Percentiles rank a stretch among this genome's conserved stretches.
Evolutionary conservation across 2,329 filamentous ascomycete genomes (phyloP).

Genomic region (Xylaria sp.): DNA sequence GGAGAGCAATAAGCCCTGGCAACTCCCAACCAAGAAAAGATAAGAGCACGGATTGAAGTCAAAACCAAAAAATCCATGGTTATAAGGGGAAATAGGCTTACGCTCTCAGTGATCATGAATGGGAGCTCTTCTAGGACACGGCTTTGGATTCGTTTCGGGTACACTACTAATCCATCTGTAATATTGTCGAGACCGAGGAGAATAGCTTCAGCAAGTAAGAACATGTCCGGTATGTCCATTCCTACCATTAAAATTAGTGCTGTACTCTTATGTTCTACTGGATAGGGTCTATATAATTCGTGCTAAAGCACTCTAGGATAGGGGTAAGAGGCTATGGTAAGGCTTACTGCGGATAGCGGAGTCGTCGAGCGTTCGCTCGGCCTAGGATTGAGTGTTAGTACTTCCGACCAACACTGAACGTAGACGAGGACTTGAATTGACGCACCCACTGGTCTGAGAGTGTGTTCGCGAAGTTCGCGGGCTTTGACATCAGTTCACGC

Average conservation of each 20-base stretch:
- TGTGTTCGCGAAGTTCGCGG: slow-evolving; percentile 68
- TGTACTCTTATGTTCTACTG: no score
- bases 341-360: slow-evolving; percentile 67
- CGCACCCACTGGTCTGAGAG: slow-evolving; percentile 76
- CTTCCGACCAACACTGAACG: no score
- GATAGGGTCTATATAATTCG: no score
- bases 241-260: slow-evolving; percentile 43
- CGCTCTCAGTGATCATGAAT: slow-evolving; percentile 75
- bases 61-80: not conserved
- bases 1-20: no score
- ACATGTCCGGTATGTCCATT: slow-evolving; percentile 53
- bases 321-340: no score
- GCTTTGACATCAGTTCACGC: slow-evolving; percentile 49
- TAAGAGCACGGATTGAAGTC: no score
- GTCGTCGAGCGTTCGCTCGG: slow-evolving; percentile 76
- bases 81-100: slow-evolving; percentile 17
- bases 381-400: no score
- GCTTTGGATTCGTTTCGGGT: slow-evolving; percentile 76
- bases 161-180: slow-evolving; percentile 77
- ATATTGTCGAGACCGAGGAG: slow-evolving; percentile 76
- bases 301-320: no score
- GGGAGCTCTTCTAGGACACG: slow-evolving; percentile 75
- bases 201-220: slow-evolving; percentile 76
- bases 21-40: no score
- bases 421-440: no score